Evolutionary conservation across 2,329 filamentous ascomycete genomes (phyloP).

Genomic region (Penicillium olsonii): DNA sequence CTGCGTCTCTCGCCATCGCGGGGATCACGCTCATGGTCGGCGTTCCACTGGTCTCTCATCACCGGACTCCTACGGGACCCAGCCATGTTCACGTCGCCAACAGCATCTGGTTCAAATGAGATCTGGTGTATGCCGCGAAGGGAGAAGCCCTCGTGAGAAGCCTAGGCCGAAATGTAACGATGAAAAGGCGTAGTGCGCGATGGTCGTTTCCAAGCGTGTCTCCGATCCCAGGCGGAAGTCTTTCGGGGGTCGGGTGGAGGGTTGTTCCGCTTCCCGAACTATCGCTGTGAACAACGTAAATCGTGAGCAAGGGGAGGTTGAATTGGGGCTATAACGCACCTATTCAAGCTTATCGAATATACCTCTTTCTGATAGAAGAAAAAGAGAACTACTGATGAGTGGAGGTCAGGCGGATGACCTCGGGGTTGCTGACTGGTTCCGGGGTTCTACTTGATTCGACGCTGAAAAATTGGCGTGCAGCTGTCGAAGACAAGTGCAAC

Average conservation of each 20-base stretch:
- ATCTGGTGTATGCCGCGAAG: conserved; percentile 7
- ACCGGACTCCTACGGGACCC: conserved; percentile 51
- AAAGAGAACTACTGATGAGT: conserved; percentile 4
- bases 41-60: conserved; percentile 54
- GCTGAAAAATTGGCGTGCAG: conserved; percentile 5
- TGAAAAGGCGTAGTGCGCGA: conserved; percentile 19
- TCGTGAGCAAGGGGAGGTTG: conserved; percentile 19
- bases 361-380: neutral
- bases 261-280: conserved; percentile 34
- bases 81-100: conserved; percentile 49
- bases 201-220: conserved; percentile 24
- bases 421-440: conserved; percentile 8
- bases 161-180: conserved; percentile 11
- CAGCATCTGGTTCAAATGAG: conserved; percentile 42
- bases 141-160: conserved; percentile 12
- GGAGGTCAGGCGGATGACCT: neutral
- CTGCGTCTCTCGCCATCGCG: conserved; percentile 37
- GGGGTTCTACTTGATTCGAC: conserved; percentile 24
- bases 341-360: conserved; percentile 12
- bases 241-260: conserved; percentile 31
- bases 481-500: conserved; percentile 9
- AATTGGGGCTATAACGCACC: conserved; percentile 17
- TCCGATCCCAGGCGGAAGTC: conserved; percentile 31
- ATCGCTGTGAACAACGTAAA: conserved; percentile 11
- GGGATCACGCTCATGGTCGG: conserved; percentile 43